Conservation (phyloP, 306 rosid species). For the Hylodesmum podocarpum region DNA sequence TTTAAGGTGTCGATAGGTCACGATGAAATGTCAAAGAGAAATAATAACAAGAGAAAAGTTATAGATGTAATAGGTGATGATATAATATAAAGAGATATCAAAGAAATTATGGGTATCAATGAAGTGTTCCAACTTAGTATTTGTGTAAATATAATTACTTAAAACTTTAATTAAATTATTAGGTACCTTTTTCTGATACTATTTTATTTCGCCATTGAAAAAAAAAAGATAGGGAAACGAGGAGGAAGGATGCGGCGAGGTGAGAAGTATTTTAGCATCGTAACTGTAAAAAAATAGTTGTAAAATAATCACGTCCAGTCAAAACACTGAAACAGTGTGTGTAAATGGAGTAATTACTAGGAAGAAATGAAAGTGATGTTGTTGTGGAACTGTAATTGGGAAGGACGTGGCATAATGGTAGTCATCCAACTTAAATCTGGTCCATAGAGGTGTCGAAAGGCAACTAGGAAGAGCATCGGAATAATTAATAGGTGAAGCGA, state of each 20-base stretch:
- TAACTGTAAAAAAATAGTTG: not conserved
- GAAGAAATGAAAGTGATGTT: not conserved
- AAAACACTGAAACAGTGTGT: no score
- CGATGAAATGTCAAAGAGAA: no score
- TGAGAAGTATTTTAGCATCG: not conserved
- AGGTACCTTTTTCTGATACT: no score
- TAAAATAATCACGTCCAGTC: not conserved
- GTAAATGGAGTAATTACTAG: not conserved
- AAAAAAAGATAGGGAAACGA: not conserved
- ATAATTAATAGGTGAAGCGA: slow-evolving; percentile 1
- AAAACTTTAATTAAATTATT: not conserved
- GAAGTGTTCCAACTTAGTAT: not conserved
- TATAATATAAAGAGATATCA: no score
- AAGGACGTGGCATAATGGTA: not conserved
- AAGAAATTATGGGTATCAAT: no score
- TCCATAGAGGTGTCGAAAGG: not conserved
- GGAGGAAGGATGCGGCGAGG: not conserved
- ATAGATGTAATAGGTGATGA: no score
- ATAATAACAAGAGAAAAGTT: no score
- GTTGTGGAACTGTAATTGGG: not conserved
- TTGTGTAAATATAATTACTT: not conserved
- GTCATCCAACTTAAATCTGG: not conserved
- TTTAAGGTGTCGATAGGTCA: no score
- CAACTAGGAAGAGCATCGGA: not conserved
- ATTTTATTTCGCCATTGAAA: not conserved